A percentile compares a stretch with the other conserved stretches of the same genome.
Conservation (phyloP, 495 filamentous ascomycete genomes). For the Cudoniella acicularis region DNA sequence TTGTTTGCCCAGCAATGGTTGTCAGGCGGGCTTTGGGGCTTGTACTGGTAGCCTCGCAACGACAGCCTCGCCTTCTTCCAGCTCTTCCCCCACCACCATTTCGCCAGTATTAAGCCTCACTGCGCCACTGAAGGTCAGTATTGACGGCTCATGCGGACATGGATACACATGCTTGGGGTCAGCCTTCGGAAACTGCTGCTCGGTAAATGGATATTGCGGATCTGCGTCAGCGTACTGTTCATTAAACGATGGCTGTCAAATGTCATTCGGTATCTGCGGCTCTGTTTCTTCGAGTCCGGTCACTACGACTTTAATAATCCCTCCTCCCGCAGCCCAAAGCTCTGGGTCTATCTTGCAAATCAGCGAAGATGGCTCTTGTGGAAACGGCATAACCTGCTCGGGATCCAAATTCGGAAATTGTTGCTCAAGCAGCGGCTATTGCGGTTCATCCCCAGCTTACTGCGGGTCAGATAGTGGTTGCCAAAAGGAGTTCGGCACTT, state of each 20-base stretch:
- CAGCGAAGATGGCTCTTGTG: background rate
- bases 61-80: background rate
- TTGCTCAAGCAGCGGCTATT: background rate
- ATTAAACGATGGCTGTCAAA: background rate
- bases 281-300: background rate
- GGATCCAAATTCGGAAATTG: background rate
- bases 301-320: background rate
- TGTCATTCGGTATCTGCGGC: background rate
- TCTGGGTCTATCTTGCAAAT: background rate
- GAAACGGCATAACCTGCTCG: background rate
- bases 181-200: conserved; percentile 4
- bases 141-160: conserved; percentile 4
- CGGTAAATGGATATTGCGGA: background rate
- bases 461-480: background rate
- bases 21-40: conserved; percentile 5
- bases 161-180: background rate
- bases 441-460: background rate
- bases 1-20: background rate
- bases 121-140: background rate
- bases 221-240: background rate
- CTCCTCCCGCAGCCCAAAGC: background rate
- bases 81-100: background rate
- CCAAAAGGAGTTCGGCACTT: background rate
- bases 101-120: background rate
- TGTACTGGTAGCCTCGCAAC: background rate